These are phyloP conservation scores for Penicillium cosmopolitanum DNA, from an alignment of 495 filamentous ascomycete genomes.

Conservation along the genomic window DNA sequence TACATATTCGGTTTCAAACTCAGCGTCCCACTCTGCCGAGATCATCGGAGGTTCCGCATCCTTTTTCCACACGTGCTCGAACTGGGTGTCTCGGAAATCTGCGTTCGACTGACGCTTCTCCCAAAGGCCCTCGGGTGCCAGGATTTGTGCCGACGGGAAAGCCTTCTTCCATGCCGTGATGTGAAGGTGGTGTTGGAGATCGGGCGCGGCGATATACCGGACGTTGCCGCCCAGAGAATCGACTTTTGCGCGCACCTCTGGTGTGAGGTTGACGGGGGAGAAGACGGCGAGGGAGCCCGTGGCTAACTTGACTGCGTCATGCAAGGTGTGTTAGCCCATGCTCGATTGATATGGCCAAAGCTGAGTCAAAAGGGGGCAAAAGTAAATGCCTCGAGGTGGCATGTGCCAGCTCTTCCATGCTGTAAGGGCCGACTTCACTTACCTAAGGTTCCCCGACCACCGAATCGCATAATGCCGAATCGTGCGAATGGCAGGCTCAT, in stretches of 20 bases:
- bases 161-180: constrained; percentile 78
- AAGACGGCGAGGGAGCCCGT: constrained; percentile 84
- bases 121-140: constrained; percentile 82
- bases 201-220: constrained; percentile 81
- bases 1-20: constrained; percentile 88
- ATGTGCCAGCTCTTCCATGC: constrained; percentile 1
- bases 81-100: constrained; percentile 69
- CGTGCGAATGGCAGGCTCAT: constrained; percentile 84
- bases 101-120: constrained; percentile 75
- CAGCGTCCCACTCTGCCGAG: constrained; percentile 76
- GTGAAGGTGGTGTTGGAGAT: constrained; percentile 93
- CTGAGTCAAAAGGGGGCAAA: not conserved
- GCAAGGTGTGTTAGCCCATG: constrained; percentile 20
- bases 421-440: constrained; percentile 29
- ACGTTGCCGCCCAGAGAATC: constrained; percentile 69
- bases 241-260: constrained; percentile 71
- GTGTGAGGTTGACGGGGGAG: constrained; percentile 83
- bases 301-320: constrained; percentile 68
- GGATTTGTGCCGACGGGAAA: constrained; percentile 75
- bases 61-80: constrained; percentile 68
- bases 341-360: not conserved
- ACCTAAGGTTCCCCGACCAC: constrained; percentile 87
- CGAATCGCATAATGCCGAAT: constrained; percentile 78
- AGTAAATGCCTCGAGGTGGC: not conserved
- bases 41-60: constrained; percentile 57